Evolutionary conservation across 1,139 yeast species (phyloP), one percentile per base, ranked within the genome.

Genomic region (Lodderomyces theae): DNA sequence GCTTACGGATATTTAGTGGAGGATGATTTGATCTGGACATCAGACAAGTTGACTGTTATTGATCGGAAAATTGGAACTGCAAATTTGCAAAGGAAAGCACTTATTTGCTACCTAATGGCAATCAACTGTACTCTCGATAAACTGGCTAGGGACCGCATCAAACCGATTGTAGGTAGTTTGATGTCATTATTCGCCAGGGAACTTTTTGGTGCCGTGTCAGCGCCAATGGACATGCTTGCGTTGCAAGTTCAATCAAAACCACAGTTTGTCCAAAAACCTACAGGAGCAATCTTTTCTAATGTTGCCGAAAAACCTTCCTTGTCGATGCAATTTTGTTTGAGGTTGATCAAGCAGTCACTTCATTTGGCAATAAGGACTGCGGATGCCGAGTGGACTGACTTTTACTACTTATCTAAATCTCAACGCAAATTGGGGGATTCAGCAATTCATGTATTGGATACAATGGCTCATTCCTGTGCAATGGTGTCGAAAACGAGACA

Each of bases 21-120:
- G 49, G 96, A 88, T 58, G 96, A 87, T 49, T 64, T 92, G 42
- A 80, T 88, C 7, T 88, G 96, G 95, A 85, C 92, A 0, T 83
- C 96, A 0, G 97, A 90, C 55, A 86, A 86, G 51, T 63, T 89
- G 29, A 84, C 84, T 28, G 70, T 77, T 0, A 60, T 72, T 0
- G 94, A 85, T 7, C 72, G 83, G 48, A 85, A 85, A 51, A 64
- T 66, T 3, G 60, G 66, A 0, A 83, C 89, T 0, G 89, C 90
- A 0, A 65, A 73, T 13, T 57, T 78, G 3, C 96, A 88, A 56
- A 69, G 86, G 43, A 83, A 77, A 51, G 75, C 96, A 0, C 61
- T 90, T 1, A 51, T 88, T 8, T 83, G 95, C 46, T 88, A 84
- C 51, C 58, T 82, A 26, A 84, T 86, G 87, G 90, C 95, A 0